Conservation (phyloP, 805 yeast genomes). For the Candida taoyuanica region DNA sequence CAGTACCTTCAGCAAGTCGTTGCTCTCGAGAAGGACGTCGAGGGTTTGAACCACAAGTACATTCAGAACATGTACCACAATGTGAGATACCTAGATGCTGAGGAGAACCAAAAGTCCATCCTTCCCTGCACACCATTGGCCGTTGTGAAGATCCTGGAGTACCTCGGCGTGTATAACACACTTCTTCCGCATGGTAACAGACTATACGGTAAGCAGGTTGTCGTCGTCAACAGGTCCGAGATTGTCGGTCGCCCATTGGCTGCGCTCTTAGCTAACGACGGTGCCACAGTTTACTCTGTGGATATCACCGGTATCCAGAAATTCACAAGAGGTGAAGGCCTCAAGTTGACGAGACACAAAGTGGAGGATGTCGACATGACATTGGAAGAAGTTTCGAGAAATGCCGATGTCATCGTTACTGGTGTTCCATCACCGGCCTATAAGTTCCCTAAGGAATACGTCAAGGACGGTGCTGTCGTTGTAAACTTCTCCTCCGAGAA, state of each 20-base stretch:
- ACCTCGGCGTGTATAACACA: conserved; percentile 79
- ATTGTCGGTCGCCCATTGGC: conserved; percentile 97
- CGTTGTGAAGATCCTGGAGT: conserved; percentile 87
- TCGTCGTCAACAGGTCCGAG: conserved; percentile 90
- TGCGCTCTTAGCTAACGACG: conserved; percentile 93
- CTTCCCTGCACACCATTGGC: conserved; percentile 97
- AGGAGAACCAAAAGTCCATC: conserved; percentile 68
- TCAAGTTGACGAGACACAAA: conserved; percentile 75
- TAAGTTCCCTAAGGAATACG: conserved; percentile 78
- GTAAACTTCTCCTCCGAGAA: conserved; percentile 86
- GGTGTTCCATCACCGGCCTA: conserved; percentile 87
- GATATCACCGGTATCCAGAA: conserved; percentile 85
- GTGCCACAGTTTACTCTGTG: conserved; percentile 91
- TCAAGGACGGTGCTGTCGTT: conserved; percentile 85
- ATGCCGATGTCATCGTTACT: conserved; percentile 89
- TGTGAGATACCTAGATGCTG: conserved; percentile 73
- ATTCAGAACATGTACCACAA: conserved; percentile 95
- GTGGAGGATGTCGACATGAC: conserved; percentile 56
- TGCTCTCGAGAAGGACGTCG: conserved; percentile 89
- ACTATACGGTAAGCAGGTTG: conserved; percentile 85
- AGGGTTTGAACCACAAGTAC: conserved; percentile 87
- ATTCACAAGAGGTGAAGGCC: conserved; percentile 91
- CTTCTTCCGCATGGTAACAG: conserved; percentile 85
- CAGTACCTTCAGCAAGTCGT: conserved; percentile 93
- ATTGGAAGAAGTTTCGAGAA: conserved; percentile 60